Evolutionary conservation across 2,329 filamentous ascomycete species (phyloP), one percentile per base, ranked within the genome.

Genomic region (Basipetospora chlamydospora): DNA sequence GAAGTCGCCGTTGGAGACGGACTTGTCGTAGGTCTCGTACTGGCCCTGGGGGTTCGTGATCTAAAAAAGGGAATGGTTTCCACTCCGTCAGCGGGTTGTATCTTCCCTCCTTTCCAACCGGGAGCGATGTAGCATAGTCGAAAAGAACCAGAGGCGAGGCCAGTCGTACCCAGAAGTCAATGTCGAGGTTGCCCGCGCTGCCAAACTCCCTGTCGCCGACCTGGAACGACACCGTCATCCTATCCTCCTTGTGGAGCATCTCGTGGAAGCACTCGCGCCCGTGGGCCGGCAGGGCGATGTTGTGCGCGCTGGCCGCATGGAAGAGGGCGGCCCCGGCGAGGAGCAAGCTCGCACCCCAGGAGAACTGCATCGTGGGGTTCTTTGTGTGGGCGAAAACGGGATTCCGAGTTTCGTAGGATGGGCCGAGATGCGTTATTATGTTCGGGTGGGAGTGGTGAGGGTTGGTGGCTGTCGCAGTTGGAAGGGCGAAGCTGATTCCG

Each of bases 241-340:
- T 83, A 66, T 98, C 90, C 59, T 94, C 90, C 57, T 72, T 75
- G 66, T 93, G 88, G 41, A 98, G 76, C 49, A 68, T 61, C 66
- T 98, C 90, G 67, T 94, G 83, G 71, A 96, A 98, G 68, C 90
- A 98, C 67, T 98, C 90, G 61, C 86, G 76, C 53, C 85, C 83
- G 63, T 98, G 86, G 49, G 87, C 80, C 44, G 80, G 80, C 52
- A 98, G 77, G 58, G 90, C 84, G 61, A 98, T 96, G 67, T 92
- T 96, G 73, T 98, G 90, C 49, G 84, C 85, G 46, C 73, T 69
- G 46, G 77, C 68, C 49, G 74, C 70, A 49, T 77, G 66, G 48
- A 61, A 55, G 50, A 52, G 49, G 39, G 58, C 47, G 43, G 58
- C 52, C 37, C 57, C 59, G 39, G 54, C 57, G 47, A 64, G 49